Evolutionary conservation across 192 early-diverging fungal genomes (phyloP), one percentile per base, ranked within the genome.

Genomic region (Glomus cerebriforme): DNA sequence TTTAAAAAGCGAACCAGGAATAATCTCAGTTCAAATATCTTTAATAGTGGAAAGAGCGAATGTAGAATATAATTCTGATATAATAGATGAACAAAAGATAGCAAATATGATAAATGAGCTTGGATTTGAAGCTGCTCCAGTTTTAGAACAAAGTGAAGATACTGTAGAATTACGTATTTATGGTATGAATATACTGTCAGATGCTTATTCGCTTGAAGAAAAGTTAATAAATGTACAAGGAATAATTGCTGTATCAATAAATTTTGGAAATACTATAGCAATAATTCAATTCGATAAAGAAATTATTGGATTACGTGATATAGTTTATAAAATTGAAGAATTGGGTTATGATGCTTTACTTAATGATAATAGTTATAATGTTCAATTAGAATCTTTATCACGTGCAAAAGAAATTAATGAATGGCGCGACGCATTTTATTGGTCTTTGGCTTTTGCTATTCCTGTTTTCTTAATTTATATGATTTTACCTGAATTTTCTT

Each of bases 181-280:
- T 74, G 96, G 96, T 24, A 97, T 99, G 96, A 94, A 93, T 9
- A 95, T 94, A 68, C 92, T 91, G 19, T 91, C 90, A 65, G 96
- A 95, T 79, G 93, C 93, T 49, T 88, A 87, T 9, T 86, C 89
- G n/a, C 92, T 99, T 66, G 96, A 97, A 79, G 90, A 92, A 4
- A 86, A 85, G 13, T 80, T 94, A 2, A 63, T 65, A 7, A 87
- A 87, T 24, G 73, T 90, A 76, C 80, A 81, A 1, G 93, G 91
- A 3, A 87, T 97, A 24, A 67, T 83, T 31, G 86, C 84, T 19
- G 92, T 87, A 37, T 81, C 89, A 2, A 94, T 99, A 45, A 94
- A 92, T 73, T 85, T 97, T 39, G 86, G 93, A 24, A 86, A 89
- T 26, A 92, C 96, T 82, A 86, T 85, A 2, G 96, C 93, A 5